These are phyloP conservation scores for Aphanomyces cochlioides DNA, from an alignment of 352 stramenopile genomes.

Conservation along the genomic window DNA sequence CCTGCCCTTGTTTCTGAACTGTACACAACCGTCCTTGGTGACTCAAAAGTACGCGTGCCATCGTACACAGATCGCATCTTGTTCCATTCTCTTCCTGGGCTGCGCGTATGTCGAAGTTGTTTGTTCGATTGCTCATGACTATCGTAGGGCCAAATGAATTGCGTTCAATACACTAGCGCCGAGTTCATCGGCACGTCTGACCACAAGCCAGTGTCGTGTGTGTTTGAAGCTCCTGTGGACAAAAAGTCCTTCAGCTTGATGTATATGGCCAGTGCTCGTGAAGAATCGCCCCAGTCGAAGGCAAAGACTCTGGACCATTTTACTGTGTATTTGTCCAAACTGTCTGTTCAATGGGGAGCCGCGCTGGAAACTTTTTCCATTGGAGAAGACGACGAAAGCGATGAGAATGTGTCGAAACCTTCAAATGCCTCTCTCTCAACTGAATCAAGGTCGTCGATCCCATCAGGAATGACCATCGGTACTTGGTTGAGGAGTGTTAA, in stretches of 20 bases:
- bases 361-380: neutral
- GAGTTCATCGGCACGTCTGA: slow-evolving; percentile 72
- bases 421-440: too few species aligned
- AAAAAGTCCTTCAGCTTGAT: neutral
- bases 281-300: neutral
- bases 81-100: slow-evolving; percentile 63
- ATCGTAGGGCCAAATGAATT: slow-evolving; percentile 46
- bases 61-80: slow-evolving; percentile 90
- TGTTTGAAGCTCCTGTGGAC: slow-evolving; percentile 46
- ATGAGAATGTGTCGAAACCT: neutral
- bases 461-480: neutral
- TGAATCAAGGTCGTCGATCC: neutral
- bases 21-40: slow-evolving; percentile 62
- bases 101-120: slow-evolving; percentile 14
- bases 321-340: neutral
- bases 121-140: neutral
- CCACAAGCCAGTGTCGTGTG: slow-evolving; percentile 75
- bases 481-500: too few species aligned
- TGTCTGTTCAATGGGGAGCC: neutral
- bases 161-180: slow-evolving; percentile 72
- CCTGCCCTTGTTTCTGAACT: slow-evolving; percentile 27
- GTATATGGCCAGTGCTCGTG: too few species aligned
- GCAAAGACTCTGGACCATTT: neutral
- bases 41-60: slow-evolving; percentile 59
- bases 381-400: neutral